Conservation (phyloP, 129 eudicot species). For the Artemisia tridentata region DNA sequence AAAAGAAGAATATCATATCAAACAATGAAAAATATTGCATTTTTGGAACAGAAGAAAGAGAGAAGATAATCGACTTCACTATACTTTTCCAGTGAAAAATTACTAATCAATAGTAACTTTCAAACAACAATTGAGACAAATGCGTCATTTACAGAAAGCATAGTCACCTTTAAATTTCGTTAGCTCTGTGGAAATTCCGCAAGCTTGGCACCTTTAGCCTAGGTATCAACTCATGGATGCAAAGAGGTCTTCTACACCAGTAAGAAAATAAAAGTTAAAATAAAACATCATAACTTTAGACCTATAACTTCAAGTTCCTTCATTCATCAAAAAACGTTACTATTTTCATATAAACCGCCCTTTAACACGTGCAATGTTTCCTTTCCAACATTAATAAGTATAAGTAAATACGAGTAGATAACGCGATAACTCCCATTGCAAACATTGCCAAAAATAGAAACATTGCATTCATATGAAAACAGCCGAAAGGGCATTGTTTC, state of each 20-base stretch:
- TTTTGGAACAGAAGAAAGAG: background rate
- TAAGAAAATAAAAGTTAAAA: background rate
- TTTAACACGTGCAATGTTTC: conserved; percentile 3
- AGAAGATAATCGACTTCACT: background rate
- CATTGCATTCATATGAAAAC: too few species aligned
- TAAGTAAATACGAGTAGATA: background rate
- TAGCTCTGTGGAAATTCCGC: conserved; percentile 10
- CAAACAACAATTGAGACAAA: conserved; percentile 3
- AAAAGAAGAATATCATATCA: background rate
- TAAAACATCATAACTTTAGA: conserved; percentile 6
- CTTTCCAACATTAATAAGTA: background rate
- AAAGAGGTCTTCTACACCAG: conserved; percentile 10
- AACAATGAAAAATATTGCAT: background rate
- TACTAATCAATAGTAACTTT: background rate
- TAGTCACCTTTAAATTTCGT: conserved; percentile 18
- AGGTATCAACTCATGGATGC: conserved; percentile 24
- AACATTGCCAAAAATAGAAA: conserved; percentile 5
- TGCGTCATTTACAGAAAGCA: background rate
- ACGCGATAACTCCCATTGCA: background rate
- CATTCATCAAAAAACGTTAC: background rate
- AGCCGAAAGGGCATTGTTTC: background rate
- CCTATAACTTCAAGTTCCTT: background rate
- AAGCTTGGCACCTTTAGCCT: conserved; percentile 14
- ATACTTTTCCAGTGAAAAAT: background rate
- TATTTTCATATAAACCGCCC: background rate